A percentile compares a stretch with the other conserved stretches of the same genome.
These are phyloP conservation scores for Carpinus fangiana DNA, from an alignment of 306 rosid species.

Conservation along the genomic window DNA sequence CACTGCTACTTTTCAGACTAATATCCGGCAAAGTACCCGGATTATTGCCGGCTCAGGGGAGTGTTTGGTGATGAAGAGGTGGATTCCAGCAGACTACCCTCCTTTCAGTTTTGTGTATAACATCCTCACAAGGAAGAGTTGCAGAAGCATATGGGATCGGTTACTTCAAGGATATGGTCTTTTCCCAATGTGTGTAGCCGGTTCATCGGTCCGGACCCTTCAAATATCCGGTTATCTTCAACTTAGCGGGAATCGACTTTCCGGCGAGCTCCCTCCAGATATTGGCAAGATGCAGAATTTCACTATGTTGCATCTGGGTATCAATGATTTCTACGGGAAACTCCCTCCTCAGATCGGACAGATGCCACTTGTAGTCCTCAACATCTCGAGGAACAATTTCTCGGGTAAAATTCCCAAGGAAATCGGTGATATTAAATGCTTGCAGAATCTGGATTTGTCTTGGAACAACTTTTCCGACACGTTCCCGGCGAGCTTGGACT, in stretches of 20 bases:
- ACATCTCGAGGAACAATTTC: conserved; percentile 60
- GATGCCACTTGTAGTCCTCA: conserved; percentile 61
- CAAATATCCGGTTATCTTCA: conserved; percentile 89
- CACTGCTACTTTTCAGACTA: conserved; percentile 57
- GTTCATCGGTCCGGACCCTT: conserved; percentile 33
- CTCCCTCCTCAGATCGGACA: conserved; percentile 63
- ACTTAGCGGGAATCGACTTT: conserved; percentile 61
- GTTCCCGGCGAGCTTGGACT: conserved; percentile 67
- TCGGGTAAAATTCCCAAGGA: conserved; percentile 76
- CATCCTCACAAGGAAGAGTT: conserved; percentile 77
- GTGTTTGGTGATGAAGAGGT: conserved; percentile 84
- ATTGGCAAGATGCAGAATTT: conserved; percentile 65
- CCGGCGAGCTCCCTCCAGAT: conserved; percentile 70
- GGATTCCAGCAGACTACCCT: conserved; percentile 97
- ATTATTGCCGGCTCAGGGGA: conserved; percentile 76
- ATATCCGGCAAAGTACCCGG: conserved; percentile 21
- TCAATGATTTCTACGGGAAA: conserved; percentile 59
- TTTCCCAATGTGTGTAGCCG: conserved; percentile 52
- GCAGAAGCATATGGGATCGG: conserved; percentile 77
- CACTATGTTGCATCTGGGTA: conserved; percentile 74
- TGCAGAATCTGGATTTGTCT: conserved; percentile 80
- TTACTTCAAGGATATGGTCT: conserved; percentile 75
- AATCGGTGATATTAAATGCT: conserved; percentile 56
- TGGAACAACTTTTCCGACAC: conserved; percentile 75
- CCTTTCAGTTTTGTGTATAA: conserved; percentile 81